Percentiles rank a stretch among this genome's conserved stretches.
These are phyloP conservation scores for Fusarium robinianum DNA, from an alignment of 2,329 filamentous ascomycete genomes.

Conservation along the genomic window DNA sequence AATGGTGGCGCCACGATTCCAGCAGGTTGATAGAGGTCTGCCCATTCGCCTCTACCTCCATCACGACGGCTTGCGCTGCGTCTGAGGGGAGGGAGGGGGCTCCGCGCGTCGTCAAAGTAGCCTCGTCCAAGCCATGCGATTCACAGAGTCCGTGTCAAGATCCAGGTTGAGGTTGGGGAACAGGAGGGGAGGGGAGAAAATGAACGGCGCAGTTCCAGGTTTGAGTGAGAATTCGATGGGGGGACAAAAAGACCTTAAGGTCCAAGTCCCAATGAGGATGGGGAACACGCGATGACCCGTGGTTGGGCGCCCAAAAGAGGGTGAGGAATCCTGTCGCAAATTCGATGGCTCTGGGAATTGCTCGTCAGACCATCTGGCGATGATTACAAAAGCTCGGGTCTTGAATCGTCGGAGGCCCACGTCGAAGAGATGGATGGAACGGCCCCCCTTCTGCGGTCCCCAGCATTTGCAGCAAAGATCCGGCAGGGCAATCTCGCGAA, in stretches of 20 bases:
- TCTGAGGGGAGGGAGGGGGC: constrained; percentile 22
- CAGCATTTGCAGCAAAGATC: background rate
- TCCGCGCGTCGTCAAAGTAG: constrained; percentile 29
- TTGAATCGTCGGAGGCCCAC: background rate
- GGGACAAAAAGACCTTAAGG: background rate
- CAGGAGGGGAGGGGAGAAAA: background rate
- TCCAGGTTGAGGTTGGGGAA: constrained; percentile 6
- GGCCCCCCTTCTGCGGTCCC: too few relatives aligned
- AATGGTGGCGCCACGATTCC: constrained; percentile 31
- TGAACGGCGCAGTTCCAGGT: background rate
- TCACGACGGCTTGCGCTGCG: constrained; percentile 33
- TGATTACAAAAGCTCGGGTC: constrained; percentile 10
- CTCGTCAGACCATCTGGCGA: constrained; percentile 15
- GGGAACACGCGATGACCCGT: too few relatives aligned
- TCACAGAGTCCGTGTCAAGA: constrained; percentile 8
- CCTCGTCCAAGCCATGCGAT: constrained; percentile 31
- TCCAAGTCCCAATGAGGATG: background rate
- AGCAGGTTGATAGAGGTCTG: constrained; percentile 32
- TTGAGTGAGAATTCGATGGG: constrained; percentile 1
- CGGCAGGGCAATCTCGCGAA: background rate
- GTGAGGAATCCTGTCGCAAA: background rate
- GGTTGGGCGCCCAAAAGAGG: constrained; percentile 13
- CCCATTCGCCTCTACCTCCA: constrained; percentile 34
- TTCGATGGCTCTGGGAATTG: too few relatives aligned
- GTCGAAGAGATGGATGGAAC: constrained; percentile 9